Evolutionary conservation across 2,329 filamentous ascomycete genomes (phyloP).

Genomic region (Microdochium trichocladiopsis): DNA sequence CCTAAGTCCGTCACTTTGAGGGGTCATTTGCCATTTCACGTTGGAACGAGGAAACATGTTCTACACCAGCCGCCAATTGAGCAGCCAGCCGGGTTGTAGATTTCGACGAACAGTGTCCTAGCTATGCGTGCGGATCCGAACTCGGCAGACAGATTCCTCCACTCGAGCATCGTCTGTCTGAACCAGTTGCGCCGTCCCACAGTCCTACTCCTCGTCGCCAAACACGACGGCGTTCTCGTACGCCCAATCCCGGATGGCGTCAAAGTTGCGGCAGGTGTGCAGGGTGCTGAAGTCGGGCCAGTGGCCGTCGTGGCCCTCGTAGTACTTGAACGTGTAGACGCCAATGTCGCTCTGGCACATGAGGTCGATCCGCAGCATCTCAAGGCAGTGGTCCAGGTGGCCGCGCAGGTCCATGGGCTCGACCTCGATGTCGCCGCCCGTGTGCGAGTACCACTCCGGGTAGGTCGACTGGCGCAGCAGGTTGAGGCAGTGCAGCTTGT

Average conservation of each 20-base stretch:
- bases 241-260: constrained; percentile 43
- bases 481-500: constrained; percentile 46
- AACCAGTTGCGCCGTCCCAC: too few relatives aligned
- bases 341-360: constrained; percentile 50
- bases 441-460: constrained; percentile 37
- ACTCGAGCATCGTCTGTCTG: too few relatives aligned
- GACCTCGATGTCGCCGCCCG: constrained; percentile 40
- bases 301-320: constrained; percentile 35
- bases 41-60: too few relatives aligned
- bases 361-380: constrained; percentile 42
- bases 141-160: too few relatives aligned
- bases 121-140: too few relatives aligned
- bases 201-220: not conserved
- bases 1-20: too few relatives aligned
- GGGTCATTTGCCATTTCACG: too few relatives aligned
- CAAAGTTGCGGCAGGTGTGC: constrained; percentile 48
- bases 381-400: constrained; percentile 48
- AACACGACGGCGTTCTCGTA: constrained; percentile 36
- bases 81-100: too few relatives aligned
- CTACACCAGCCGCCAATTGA: too few relatives aligned
- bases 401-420: constrained; percentile 31
- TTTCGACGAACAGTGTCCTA: too few relatives aligned
- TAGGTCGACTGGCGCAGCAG: constrained; percentile 39
- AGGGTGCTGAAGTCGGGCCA: constrained; percentile 48
- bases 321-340: constrained; percentile 45